Conservation (phyloP, 768 basidiomycete species). For the Podaxis carcinomalis region DNA sequence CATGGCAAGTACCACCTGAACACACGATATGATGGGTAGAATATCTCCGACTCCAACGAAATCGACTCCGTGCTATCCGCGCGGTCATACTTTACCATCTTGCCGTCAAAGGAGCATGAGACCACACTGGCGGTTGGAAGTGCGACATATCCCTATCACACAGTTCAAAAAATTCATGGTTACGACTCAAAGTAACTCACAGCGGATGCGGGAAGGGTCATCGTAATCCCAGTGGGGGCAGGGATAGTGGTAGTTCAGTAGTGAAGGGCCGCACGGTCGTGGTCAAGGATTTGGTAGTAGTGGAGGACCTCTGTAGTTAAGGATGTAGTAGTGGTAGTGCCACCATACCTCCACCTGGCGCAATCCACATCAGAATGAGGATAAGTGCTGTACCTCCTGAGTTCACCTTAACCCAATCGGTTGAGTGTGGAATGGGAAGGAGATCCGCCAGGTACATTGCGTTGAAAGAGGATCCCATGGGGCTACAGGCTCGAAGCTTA, state of each 20-base stretch:
- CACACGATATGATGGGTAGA: not conserved
- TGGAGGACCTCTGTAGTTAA: not conserved
- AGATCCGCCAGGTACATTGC: too few species aligned
- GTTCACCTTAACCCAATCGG: too few species aligned
- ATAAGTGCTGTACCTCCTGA: too few species aligned
- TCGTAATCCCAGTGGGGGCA: slow-evolving; percentile 20
- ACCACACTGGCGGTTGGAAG: slow-evolving; percentile 27
- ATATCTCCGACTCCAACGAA: not conserved
- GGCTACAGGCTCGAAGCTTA: too few species aligned
- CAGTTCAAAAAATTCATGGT: not conserved
- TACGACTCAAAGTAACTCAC: slow-evolving; percentile 13
- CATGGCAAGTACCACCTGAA: slow-evolving; percentile 23
- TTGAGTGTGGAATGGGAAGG: too few species aligned
- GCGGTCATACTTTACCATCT: slow-evolving; percentile 24
- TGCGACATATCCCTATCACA: slow-evolving; percentile 20
- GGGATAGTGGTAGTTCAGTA: slow-evolving; percentile 11
- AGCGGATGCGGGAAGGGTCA: slow-evolving; percentile 22
- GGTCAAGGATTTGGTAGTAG: not conserved
- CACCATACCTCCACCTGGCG: too few species aligned
- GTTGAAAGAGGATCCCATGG: too few species aligned
- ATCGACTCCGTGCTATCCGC: slow-evolving; percentile 22
- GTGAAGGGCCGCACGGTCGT: slow-evolving; percentile 3
- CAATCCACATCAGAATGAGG: too few species aligned
- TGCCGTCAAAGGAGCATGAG: slow-evolving; percentile 22
- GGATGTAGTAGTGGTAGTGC: too few species aligned